Percentiles rank a stretch among this genome's conserved stretches.
These are phyloP conservation scores for Ceratocystis lukuohia DNA, from an alignment of 2,329 filamentous ascomycete species.

Conservation along the genomic window DNA sequence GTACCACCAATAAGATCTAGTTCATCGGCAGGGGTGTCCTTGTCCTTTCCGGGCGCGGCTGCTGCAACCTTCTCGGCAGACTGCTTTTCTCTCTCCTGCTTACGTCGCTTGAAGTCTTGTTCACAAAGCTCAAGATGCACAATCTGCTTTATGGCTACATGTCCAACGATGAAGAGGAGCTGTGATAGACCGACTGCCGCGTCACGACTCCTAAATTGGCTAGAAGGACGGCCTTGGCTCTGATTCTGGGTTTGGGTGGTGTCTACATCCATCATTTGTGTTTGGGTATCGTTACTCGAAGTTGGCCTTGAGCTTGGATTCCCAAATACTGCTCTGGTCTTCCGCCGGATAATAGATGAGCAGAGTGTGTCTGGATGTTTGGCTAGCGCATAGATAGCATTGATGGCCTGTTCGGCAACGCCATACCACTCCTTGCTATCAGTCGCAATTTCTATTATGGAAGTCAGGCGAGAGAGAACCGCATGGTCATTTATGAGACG, in stretches of 20 bases:
- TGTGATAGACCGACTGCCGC: slow-evolving; percentile 71
- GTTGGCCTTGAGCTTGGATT: slow-evolving; percentile 27
- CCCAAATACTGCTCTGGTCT: slow-evolving; percentile 69
- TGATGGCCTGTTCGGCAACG: slow-evolving; percentile 88
- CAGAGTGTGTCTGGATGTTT: slow-evolving; percentile 90
- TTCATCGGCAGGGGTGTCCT: slow-evolving; percentile 65
- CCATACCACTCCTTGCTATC: slow-evolving; percentile 95
- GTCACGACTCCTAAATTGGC: slow-evolving; percentile 33
- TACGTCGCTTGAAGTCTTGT: slow-evolving; percentile 91
- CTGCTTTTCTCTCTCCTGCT: slow-evolving; percentile 73
- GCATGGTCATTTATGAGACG: slow-evolving; percentile 87
- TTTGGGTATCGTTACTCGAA: slow-evolving; percentile 27
- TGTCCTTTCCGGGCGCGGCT: slow-evolving; percentile 34
- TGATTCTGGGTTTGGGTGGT: slow-evolving; percentile 22
- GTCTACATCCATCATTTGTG: slow-evolving; percentile 23
- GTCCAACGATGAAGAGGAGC: slow-evolving; percentile 84
- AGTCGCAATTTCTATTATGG: slow-evolving; percentile 72
- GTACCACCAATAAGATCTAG: slow-evolving; percentile 94
- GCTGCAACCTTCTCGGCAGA: slow-evolving; percentile 33
- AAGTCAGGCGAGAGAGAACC: slow-evolving; percentile 64
- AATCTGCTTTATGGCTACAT: slow-evolving; percentile 97
- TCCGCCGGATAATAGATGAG: slow-evolving; percentile 76
- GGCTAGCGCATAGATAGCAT: slow-evolving; percentile 84
- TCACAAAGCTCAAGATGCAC: slow-evolving; percentile 97
- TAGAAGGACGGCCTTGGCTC: slow-evolving; percentile 33